These are phyloP conservation scores for Saccharomycopsis babjevae DNA, from an alignment of 805 yeast genomes.

Conservation along the genomic window DNA sequence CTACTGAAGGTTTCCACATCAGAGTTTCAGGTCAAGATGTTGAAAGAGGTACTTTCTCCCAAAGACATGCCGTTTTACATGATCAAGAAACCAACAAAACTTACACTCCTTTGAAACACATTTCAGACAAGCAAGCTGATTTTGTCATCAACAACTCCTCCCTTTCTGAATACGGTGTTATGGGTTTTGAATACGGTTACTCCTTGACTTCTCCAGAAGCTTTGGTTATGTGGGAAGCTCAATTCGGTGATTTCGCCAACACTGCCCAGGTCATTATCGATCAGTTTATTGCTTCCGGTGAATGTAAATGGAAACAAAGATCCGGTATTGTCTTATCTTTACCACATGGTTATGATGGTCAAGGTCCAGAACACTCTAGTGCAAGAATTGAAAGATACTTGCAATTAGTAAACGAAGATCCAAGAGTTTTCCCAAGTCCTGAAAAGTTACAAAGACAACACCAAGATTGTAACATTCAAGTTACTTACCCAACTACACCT, in stretches of 20 bases:
- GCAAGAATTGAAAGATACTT: slow-evolving; percentile 96
- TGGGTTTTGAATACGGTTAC: slow-evolving; percentile 99
- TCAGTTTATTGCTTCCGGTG: slow-evolving; percentile 95
- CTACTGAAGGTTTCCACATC: slow-evolving; percentile 88
- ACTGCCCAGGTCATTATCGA: slow-evolving; percentile 97
- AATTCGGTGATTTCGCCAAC: slow-evolving; percentile 99
- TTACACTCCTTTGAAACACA: slow-evolving; percentile 75
- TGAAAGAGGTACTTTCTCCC: slow-evolving; percentile 99
- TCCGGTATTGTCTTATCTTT: slow-evolving; percentile 89
- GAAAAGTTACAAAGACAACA: slow-evolving; percentile 93
- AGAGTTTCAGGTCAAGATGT: slow-evolving; percentile 99
- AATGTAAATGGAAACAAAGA: slow-evolving; percentile 98
- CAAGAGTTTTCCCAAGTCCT: slow-evolving; percentile 82
- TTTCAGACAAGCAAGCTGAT: slow-evolving; percentile 73
- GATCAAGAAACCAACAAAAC: slow-evolving; percentile 83
- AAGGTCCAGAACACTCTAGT: slow-evolving; percentile 99
- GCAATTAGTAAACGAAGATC: slow-evolving; percentile 93
- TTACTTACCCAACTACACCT: slow-evolving; percentile 97
- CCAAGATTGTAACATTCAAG: slow-evolving; percentile 97
- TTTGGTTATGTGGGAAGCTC: slow-evolving; percentile 98
- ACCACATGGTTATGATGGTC: slow-evolving; percentile 99
- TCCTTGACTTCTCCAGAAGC: slow-evolving; percentile 96
- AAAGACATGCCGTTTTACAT: slow-evolving; percentile 96
- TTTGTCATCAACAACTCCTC: slow-evolving; percentile 90
- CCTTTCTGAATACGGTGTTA: slow-evolving; percentile 95